Conservation (phyloP, 495 filamentous ascomycete genomes). For the Podospora appendiculata region DNA sequence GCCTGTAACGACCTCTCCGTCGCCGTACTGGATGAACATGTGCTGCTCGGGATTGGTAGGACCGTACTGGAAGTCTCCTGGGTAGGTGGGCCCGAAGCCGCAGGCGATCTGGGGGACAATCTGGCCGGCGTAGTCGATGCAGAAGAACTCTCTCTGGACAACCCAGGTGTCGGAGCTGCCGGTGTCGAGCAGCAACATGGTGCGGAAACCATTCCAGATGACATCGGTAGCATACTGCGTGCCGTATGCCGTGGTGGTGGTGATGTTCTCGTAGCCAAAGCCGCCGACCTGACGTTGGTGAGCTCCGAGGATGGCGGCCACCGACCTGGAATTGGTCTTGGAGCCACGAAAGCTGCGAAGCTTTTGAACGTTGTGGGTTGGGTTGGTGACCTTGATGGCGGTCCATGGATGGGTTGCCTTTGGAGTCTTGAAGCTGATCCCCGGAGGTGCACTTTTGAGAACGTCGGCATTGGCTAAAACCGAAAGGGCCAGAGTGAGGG, state of each 20-base stretch:
- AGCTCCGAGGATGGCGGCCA: conserved; percentile 21
- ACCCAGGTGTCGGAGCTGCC: conserved; percentile 58
- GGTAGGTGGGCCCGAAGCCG: conserved; percentile 18
- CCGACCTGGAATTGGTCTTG: conserved; percentile 17
- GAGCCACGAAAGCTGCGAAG: conserved; percentile 3
- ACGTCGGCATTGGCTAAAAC: conserved; percentile 1
- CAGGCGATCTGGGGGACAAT: conserved; percentile 16
- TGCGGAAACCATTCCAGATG: conserved; percentile 17
- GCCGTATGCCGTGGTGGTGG: conserved; percentile 26
- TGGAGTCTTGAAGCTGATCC: conserved; percentile 13
- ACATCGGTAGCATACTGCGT: conserved; percentile 30
- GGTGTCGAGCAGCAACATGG: conserved; percentile 50
- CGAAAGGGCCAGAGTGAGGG: neutral
- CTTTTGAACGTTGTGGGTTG: conserved; percentile 9
- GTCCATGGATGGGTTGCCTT: conserved; percentile 7
- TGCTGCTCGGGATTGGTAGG: conserved; percentile 27
- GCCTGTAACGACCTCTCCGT: conserved; percentile 49
- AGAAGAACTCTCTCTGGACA: conserved; percentile 16
- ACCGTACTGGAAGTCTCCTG: conserved; percentile 17
- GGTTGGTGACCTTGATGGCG: neutral
- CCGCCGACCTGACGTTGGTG: conserved; percentile 23
- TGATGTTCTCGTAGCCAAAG: conserved; percentile 31
- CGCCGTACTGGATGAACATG: conserved; percentile 54
- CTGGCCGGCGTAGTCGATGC: conserved; percentile 17
- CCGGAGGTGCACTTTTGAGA: conserved; percentile 9